Base-by-base conservation (phyloP, 176 grass and related monocot genomes). In the Paspalum vaginatum region DNA sequence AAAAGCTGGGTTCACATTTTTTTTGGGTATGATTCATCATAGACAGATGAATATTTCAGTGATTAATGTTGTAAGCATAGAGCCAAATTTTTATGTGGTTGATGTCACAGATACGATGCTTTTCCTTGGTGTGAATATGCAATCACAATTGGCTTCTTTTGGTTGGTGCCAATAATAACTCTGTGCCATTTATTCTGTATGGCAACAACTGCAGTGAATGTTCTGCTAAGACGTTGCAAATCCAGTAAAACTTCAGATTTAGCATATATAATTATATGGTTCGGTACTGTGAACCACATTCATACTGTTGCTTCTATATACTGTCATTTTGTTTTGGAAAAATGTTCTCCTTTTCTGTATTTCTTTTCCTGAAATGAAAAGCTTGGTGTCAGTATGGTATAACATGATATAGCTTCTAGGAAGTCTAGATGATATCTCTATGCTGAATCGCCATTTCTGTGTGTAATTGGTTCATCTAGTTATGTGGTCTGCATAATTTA, bases 31-130 rank as follows among this genome's bases (percentile, higher is more conserved):
- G n/a, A n/a, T n/a, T n/a, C n/a, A n/a, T n/a, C n/a, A n/a, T n/a
- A n/a, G 25, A 63, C 15, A 49, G 63, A 55, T 55, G 42, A 57
- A n/a, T 69, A 85, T 27, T 80, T 72, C 56, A 42, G 45, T 50
- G 9, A 67, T 12, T 69, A 76, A 70, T 49, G 11, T 41, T 62
- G 46, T 50, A 61, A 65, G 39, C 52, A 39, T 48, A 75, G 20
- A 54, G 8, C 1, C 1, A 68, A 48, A 75, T 9, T 26, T 26
- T 32, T 52, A 46, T 88, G 5, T 24, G 0, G 54, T 32, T 32
- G 61, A 53, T 69, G 76, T 47, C 47, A 21, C 57, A 1, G 37
- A 46, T 68, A 75, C 76, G 48, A 55, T 55, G 38, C 25, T 72
- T 48, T 61, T 75, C 24, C 25, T 72, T 42, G 66, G 56, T 38